phyloP scores from a whole-genome alignment of 768 basidiomycete genomes.

The Lentinula sp. region DNA sequence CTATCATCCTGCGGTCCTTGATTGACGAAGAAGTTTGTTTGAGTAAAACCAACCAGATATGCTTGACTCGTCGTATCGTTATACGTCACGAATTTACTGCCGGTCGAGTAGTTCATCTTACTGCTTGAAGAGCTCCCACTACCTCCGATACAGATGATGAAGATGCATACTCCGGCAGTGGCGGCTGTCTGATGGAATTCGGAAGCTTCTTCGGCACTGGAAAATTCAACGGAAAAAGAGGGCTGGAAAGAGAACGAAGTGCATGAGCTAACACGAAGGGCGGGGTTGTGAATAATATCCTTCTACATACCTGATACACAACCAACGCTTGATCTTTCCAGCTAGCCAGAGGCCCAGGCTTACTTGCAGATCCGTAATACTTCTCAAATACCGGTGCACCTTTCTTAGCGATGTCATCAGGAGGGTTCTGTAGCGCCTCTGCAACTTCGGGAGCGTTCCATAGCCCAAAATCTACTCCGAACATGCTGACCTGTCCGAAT shows the following conservation, averaged over 20 bases:
- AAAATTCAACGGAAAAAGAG: background rate
- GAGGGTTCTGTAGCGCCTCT: background rate
- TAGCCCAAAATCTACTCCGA: background rate
- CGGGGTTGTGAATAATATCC: background rate
- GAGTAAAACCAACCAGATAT: conserved; percentile 2
- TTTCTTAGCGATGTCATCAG: background rate
- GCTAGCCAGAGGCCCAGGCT: conserved; percentile 2
- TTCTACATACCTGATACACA: background rate
- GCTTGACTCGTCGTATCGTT: conserved; percentile 2
- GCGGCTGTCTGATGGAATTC: background rate
- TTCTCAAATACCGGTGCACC: background rate
- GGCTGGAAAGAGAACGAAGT: background rate
- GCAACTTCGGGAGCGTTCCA: background rate
- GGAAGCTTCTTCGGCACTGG: background rate
- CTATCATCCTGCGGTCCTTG: background rate
- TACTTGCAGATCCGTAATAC: background rate
- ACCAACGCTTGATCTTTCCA: conserved; percentile 4
- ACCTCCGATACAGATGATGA: conserved; percentile 5
- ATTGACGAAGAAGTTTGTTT: background rate
- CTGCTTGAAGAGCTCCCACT: background rate
- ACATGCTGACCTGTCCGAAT: background rate
- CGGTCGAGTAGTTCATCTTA: background rate
- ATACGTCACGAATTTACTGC: conserved; percentile 1
- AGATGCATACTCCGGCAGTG: background rate
- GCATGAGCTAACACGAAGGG: background rate